A percentile compares a stretch with the other conserved stretches of the same genome.
Conservation (phyloP, 2,329 filamentous ascomycete species). For the Fonsecaea monophora region DNA sequence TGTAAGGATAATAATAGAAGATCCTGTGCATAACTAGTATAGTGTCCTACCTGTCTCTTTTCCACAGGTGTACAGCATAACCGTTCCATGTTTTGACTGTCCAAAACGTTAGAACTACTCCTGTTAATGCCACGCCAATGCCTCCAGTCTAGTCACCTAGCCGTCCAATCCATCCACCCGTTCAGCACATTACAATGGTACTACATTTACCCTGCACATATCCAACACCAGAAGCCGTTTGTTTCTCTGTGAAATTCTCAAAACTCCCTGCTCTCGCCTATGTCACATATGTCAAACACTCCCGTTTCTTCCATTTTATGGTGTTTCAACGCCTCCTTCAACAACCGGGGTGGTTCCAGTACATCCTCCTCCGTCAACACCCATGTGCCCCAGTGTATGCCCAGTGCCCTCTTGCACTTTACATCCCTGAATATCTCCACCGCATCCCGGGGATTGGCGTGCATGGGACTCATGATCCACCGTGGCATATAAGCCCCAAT, state of each 20-base stretch:
- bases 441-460: constrained; percentile 83
- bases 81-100: no score
- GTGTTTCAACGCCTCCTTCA: constrained; percentile 73
- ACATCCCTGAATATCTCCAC: constrained; percentile 91
- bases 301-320: constrained; percentile 68
- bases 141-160: no score
- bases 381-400: constrained; percentile 93
- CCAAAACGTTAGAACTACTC: no score
- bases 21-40: no score
- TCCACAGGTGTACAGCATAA: no score
- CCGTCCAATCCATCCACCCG: not conserved
- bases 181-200: not conserved
- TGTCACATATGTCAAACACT: constrained; percentile 80
- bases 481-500: constrained; percentile 80
- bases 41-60: no score
- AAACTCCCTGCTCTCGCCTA: constrained; percentile 83
- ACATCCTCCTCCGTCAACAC: constrained; percentile 84
- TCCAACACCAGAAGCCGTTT: not conserved
- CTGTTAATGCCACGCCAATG: not conserved
- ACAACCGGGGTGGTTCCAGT: constrained; percentile 75
- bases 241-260: constrained; percentile 44
- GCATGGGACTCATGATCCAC: constrained; percentile 77
- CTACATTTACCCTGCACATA: not conserved
- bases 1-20: no score
- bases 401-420: constrained; percentile 76